Evolutionary conservation across 2,329 filamentous ascomycete species (phyloP).

Genomic region (Byssoonygena ceratinophila): DNA sequence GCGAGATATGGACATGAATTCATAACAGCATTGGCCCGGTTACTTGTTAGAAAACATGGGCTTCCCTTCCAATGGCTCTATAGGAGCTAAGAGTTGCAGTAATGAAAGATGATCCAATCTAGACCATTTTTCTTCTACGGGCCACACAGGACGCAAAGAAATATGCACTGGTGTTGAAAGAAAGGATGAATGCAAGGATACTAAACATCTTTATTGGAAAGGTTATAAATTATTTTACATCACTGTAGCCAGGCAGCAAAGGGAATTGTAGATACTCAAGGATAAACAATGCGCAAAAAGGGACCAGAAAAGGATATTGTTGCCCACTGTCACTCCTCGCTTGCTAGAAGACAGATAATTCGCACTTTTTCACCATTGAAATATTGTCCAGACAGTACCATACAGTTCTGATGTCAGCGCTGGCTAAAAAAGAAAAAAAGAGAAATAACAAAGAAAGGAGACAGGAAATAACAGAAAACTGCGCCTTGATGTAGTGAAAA

Average conservation of each 20-base stretch:
- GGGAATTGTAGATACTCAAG: neutral
- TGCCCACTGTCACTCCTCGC: neutral
- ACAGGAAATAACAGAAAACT: too few species aligned
- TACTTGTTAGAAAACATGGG: too few species aligned
- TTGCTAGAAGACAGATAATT: slow-evolving; percentile 6
- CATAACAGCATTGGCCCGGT: neutral
- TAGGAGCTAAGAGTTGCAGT: too few species aligned
- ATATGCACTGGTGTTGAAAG: too few species aligned
- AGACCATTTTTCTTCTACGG: too few species aligned
- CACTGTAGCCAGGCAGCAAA: neutral
- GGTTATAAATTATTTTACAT: neutral
- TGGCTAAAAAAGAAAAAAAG: slow-evolving; percentile 2
- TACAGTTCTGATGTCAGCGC: slow-evolving; percentile 1
- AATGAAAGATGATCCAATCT: too few species aligned
- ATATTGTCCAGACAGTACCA: neutral
- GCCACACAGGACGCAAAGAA: too few species aligned
- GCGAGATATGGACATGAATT: slow-evolving; percentile 25
- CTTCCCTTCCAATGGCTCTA: too few species aligned
- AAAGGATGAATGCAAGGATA: too few species aligned
- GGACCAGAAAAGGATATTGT: neutral
- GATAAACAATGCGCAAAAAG: neutral
- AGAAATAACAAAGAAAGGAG: neutral
- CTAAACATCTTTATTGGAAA: neutral
- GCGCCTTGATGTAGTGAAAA: too few species aligned
- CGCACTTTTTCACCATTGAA: neutral